These are phyloP conservation scores for Limnomonas spitsbergensis DNA, from an alignment of 139 green algal genomes.

Conservation along the genomic window DNA sequence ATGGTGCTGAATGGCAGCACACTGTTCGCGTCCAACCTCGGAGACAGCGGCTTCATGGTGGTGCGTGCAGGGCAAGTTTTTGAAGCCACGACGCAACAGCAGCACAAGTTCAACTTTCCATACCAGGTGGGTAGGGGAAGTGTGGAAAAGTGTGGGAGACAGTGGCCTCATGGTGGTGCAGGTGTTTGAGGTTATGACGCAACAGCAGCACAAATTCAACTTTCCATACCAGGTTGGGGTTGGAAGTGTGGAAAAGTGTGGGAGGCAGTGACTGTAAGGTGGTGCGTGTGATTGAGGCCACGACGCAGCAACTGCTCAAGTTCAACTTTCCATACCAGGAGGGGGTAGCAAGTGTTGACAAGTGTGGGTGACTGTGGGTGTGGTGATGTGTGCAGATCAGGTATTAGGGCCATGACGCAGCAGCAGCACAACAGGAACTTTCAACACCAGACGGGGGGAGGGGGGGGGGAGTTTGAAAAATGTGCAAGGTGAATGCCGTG, in stretches of 20 bases:
- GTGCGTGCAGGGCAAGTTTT: neutral
- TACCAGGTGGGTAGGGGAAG: conserved; percentile 86
- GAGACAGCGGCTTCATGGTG: conserved; percentile 76
- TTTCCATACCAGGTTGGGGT: conserved; percentile 75
- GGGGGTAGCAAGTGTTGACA: too few relatives aligned
- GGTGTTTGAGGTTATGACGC: conserved; percentile 34
- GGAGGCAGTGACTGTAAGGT: conserved; percentile 76
- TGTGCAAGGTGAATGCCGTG: too few relatives aligned
- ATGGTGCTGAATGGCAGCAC: conserved; percentile 62
- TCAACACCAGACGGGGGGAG: too few relatives aligned
- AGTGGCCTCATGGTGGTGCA: conserved; percentile 58
- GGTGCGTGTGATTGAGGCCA: neutral
- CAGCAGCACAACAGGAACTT: too few relatives aligned
- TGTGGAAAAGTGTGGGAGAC: conserved; percentile 90
- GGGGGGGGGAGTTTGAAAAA: too few relatives aligned
- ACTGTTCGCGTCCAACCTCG: conserved; percentile 80
- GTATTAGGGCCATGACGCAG: too few relatives aligned
- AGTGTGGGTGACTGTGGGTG: too few relatives aligned
- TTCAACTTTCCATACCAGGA: conserved; percentile 99
- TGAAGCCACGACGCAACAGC: conserved; percentile 67
- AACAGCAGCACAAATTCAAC: conserved; percentile 98
- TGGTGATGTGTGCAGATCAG: too few relatives aligned
- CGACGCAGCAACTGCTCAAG: conserved; percentile 87
- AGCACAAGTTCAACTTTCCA: conserved; percentile 98
- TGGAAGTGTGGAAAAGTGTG: too few relatives aligned